phyloP scores from a whole-genome alignment of 1,139 yeast species.

The Geotrichum australiense region DNA sequence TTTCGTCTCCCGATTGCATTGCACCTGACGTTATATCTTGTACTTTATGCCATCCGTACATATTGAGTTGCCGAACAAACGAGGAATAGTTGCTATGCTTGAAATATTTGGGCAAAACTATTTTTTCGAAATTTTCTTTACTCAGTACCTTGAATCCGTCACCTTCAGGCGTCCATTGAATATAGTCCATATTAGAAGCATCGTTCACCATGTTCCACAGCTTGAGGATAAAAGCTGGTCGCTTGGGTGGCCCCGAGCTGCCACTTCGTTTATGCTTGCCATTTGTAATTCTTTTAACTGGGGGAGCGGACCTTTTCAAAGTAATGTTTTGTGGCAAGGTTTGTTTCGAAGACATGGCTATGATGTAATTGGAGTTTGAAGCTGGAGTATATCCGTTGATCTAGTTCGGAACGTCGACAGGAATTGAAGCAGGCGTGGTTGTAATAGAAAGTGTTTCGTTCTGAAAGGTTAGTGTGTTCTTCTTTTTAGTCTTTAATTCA shows the following conservation, averaged over 20 bases:
- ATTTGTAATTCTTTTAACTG: constrained; percentile 19
- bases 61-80: constrained; percentile 89
- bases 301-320: constrained; percentile 5
- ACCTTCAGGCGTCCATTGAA: constrained; percentile 84
- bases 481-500: too few species aligned
- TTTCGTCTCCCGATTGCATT: constrained; percentile 49
- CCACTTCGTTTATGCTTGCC: constrained; percentile 27
- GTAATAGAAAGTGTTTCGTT: too few species aligned
- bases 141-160: constrained; percentile 76
- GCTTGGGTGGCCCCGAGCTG: constrained; percentile 35
- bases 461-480: too few species aligned
- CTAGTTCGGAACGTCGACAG: too few species aligned
- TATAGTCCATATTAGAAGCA: constrained; percentile 55
- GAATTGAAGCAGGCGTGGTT: too few species aligned
- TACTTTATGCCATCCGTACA: constrained; percentile 98
- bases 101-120: constrained; percentile 76
- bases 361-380: too few species aligned
- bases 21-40: constrained; percentile 70
- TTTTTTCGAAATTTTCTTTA: constrained; percentile 79
- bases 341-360: constrained; percentile 13
- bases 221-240: constrained; percentile 89
- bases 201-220: constrained; percentile 96
- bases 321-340: background rate
- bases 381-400: too few species aligned
- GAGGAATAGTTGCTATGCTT: constrained; percentile 93